Conservation (phyloP, 805 yeast species). For the Maudiozyma barnettii region DNA sequence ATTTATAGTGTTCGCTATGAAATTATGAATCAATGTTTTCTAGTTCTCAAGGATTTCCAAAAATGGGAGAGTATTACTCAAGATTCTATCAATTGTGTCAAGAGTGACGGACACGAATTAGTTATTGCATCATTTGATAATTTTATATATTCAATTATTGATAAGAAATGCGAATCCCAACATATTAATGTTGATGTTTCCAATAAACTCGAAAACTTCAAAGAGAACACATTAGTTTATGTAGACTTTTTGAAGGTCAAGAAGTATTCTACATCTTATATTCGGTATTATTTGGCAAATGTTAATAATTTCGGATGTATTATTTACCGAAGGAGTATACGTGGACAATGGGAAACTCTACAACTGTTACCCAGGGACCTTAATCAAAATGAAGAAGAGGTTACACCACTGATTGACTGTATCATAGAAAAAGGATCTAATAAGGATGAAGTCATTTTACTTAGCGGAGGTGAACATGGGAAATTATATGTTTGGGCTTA, state of each 20-base stretch:
- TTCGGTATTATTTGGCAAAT: constrained; percentile 8
- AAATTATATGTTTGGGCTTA: constrained; percentile 13
- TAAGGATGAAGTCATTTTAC: constrained; percentile 5
- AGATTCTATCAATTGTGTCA: constrained; percentile 5
- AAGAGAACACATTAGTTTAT: constrained; percentile 4
- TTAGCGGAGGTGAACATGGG: constrained; percentile 17
- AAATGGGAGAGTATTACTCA: constrained; percentile 1
- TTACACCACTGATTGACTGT: constrained; percentile 12
- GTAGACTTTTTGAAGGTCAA: constrained; percentile 11
- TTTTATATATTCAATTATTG: constrained; percentile 6
- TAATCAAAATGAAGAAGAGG: constrained; percentile 1
- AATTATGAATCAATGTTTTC: constrained; percentile 3
- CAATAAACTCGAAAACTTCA: background rate
- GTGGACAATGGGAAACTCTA: constrained; percentile 16
- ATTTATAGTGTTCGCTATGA: constrained; percentile 7
- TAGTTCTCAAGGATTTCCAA: constrained; percentile 1
- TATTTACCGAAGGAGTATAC: constrained; percentile 12
- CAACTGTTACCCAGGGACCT: background rate
- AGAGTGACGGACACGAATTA: constrained; percentile 1
- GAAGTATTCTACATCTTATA: constrained; percentile 7
- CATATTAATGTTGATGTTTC: background rate
- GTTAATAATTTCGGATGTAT: constrained; percentile 16
- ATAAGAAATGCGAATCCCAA: constrained; percentile 6
- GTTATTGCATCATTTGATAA: constrained; percentile 10
- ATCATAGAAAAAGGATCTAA: constrained; percentile 2